A percentile compares a stretch with the other conserved stretches of the same genome.
Conservation (phyloP, 441 rosid species). For the Manihot esculenta region DNA sequence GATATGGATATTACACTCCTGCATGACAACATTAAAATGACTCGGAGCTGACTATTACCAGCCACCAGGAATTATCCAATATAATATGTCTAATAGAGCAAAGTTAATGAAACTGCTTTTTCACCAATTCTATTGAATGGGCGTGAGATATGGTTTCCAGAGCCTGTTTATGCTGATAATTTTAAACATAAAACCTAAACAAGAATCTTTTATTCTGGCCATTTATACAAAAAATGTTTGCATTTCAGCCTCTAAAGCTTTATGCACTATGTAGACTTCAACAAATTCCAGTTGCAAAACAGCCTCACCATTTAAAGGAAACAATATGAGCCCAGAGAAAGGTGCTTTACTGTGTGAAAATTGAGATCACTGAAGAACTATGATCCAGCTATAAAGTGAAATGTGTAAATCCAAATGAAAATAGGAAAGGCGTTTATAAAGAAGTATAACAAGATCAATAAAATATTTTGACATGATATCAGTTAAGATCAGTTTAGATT, state of each 20-base stretch:
- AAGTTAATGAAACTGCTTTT: neutral
- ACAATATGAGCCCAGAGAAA: neutral
- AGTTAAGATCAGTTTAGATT: neutral
- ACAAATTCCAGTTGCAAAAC: neutral
- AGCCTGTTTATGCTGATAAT: neutral
- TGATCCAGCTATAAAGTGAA: neutral
- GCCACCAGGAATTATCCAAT: constrained; percentile 1
- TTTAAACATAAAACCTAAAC: neutral
- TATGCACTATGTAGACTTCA: neutral
- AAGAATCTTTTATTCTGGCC: neutral
- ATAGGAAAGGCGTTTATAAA: neutral
- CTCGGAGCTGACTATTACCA: constrained; percentile 4
- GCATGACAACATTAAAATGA: neutral
- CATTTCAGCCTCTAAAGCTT: neutral
- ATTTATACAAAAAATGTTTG: neutral
- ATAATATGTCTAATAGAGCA: neutral
- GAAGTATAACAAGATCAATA: neutral
- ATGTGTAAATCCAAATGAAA: neutral
- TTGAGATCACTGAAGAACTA: neutral
- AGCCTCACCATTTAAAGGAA: neutral
- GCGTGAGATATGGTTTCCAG: neutral
- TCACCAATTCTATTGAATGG: neutral
- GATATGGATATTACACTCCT: constrained; percentile 6
- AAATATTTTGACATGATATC: neutral
- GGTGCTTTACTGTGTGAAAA: neutral